Evolutionary conservation across 345 rosid genomes (phyloP).

Genomic region (Combretum micranthum): DNA sequence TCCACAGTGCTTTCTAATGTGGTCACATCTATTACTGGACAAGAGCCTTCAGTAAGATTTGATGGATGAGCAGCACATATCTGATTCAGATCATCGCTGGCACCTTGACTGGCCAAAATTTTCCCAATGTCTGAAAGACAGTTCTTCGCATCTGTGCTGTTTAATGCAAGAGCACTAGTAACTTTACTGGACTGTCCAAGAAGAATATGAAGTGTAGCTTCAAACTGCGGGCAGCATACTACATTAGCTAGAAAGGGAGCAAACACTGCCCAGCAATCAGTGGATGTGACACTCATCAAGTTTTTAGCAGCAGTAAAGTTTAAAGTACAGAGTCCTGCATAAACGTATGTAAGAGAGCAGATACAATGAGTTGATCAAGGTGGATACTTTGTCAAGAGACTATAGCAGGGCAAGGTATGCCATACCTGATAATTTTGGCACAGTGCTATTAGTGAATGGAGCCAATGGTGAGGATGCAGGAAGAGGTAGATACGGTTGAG

Average conservation of each 20-base stretch:
- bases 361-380: neutral
- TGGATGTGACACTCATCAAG: conserved; percentile 71
- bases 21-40: conserved; percentile 67
- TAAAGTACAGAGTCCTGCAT: conserved; percentile 60
- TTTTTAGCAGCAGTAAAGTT: conserved; percentile 67
- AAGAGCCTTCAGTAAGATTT: conserved; percentile 76
- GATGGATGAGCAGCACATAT: conserved; percentile 56
- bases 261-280: conserved; percentile 66
- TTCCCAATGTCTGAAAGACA: conserved; percentile 84
- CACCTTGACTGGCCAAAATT: conserved; percentile 75
- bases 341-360: neutral
- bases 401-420: neutral
- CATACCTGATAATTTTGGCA: conserved; percentile 80
- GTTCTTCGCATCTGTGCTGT: conserved; percentile 49
- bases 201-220: conserved; percentile 67
- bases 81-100: conserved; percentile 37
- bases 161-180: conserved; percentile 62
- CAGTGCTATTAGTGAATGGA: conserved; percentile 60
- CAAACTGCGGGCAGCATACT: conserved; percentile 92
- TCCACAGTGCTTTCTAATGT: conserved; percentile 68
- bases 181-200: conserved; percentile 73
- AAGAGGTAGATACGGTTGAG: conserved; percentile 85
- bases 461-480: conserved; percentile 87
- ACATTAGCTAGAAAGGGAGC: conserved; percentile 88
- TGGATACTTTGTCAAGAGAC: neutral